Evolutionary conservation across 768 basidiomycete species (phyloP), one percentile per base, ranked within the genome.

Genomic region (Tulasnella sp.): DNA sequence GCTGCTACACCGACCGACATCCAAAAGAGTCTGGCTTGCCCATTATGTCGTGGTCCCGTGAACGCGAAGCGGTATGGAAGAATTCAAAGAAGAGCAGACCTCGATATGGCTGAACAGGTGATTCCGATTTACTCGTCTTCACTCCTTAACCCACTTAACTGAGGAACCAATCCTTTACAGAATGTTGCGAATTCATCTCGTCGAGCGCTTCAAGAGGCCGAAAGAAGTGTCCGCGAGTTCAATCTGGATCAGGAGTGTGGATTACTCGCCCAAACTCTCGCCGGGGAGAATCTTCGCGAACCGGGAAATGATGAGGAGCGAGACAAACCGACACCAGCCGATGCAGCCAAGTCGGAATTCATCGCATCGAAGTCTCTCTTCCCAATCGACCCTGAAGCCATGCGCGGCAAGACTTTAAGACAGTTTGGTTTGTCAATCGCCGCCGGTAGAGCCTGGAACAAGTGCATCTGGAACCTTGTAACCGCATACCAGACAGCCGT

Each of bases 31-130:
- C 91, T 91, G 0, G 85, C 86, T 0, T 93, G 93, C 81, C 92
- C 92, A 0, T 89, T 88, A 4, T 93, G 92, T 82, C 89, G 91
- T 40, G 82, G 85, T 8, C 86, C 88, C 1, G 89, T 93, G 79
- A 90, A 88, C 1, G 85, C 89, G 1, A 88, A 87, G 7, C 88
- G 92, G 3, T 93, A 93, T 81, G 89, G 91, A 5, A 88, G 91
- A 5, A 84, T 89, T 44, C 87, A 87, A 82, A 93, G 92, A 83
- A 87, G 89, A 10, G 91, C 91, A 0, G 87, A 89, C 71, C 84
- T 93, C 71, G 91, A 92, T 80, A 89, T 92, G 9, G 82, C 92
- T 78, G 92, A 93, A 82, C 87, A 87, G 76, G 76, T 77, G 27
- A 58, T 74, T 10, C n/a, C 16, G 6, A 12, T 27, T 31, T 5